phyloP scores from a whole-genome alignment of 192 early-diverging fungal genomes.

The Coemansia sp. region DNA sequence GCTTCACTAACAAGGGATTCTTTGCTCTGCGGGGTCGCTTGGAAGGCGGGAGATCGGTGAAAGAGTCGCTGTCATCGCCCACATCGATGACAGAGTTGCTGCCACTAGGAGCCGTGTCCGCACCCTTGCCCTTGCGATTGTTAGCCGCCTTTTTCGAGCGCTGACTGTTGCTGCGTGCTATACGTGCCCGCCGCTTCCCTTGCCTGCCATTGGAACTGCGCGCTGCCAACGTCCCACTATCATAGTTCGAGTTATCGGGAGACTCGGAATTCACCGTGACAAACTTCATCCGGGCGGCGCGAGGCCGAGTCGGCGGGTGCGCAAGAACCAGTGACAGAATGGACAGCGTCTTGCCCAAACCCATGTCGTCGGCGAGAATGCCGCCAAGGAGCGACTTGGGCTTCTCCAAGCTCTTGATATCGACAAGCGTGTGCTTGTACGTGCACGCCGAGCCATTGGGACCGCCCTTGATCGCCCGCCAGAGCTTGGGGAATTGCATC shows the following conservation, averaged over 20 bases:
- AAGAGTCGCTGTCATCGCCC: conserved; percentile 29
- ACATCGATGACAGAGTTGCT: neutral
- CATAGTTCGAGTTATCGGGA: neutral
- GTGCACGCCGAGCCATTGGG: neutral
- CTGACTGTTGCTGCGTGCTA: conserved; percentile 6
- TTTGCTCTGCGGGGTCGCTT: neutral
- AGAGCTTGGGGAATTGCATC: conserved; percentile 37
- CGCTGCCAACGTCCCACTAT: neutral
- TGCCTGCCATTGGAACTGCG: neutral
- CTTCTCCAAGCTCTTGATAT: conserved; percentile 27
- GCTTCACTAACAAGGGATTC: neutral
- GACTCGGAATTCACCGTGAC: neutral
- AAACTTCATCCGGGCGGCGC: conserved; percentile 41
- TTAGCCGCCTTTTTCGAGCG: neutral
- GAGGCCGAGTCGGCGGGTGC: conserved; percentile 14
- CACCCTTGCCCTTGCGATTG: neutral
- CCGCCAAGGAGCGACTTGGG: conserved; percentile 42
- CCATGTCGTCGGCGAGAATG: conserved; percentile 53
- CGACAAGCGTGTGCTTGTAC: conserved; percentile 33
- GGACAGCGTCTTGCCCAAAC: conserved; percentile 51
- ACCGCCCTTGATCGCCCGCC: conserved; percentile 12
- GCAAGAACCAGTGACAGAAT: conserved; percentile 29
- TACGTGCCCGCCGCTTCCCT: conserved; percentile 1
- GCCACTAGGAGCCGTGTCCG: neutral
- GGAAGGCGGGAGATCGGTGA: conserved; percentile 17